These are phyloP conservation scores for Paracorniculantispora psalliotae DNA, from an alignment of 2,329 filamentous ascomycete species.

Conservation along the genomic window DNA sequence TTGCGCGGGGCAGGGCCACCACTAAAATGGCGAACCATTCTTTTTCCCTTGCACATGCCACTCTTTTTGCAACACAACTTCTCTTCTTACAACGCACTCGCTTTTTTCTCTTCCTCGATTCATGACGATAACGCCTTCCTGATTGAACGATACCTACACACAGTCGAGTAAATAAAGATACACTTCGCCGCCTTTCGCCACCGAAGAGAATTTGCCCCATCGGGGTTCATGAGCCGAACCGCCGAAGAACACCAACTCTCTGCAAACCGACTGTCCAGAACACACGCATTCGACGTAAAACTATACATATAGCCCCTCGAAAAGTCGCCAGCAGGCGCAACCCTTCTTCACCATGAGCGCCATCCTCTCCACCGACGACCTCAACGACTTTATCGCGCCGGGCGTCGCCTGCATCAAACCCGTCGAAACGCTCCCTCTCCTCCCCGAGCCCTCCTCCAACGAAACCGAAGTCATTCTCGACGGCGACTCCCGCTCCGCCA, in stretches of 20 bases:
- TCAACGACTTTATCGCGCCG: slow-evolving; percentile 98
- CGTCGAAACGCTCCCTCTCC: slow-evolving; percentile 79
- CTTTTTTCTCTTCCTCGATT: not conserved
- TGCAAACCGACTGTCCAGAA: too few species aligned
- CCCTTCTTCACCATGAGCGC: slow-evolving; percentile 68
- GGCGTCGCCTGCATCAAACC: slow-evolving; percentile 98
- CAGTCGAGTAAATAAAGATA: too few species aligned
- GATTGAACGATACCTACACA: too few species aligned
- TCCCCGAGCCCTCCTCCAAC: slow-evolving; percentile 23
- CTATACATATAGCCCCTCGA: not conserved
- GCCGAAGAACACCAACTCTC: not conserved
- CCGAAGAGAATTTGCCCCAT: too few species aligned
- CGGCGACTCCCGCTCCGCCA: slow-evolving; percentile 59
- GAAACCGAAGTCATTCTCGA: slow-evolving; percentile 90
- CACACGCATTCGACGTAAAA: not conserved
- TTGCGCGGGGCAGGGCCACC: slow-evolving; percentile 8
- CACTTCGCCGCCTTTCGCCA: too few species aligned
- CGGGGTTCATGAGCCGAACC: not conserved
- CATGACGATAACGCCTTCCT: too few species aligned
- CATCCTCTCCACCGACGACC: slow-evolving; percentile 91
- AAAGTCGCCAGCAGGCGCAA: not conserved
- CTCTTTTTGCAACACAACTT: too few species aligned
- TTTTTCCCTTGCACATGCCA: not conserved
- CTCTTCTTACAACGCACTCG: not conserved
- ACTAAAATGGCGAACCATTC: not conserved